phyloP scores from a whole-genome alignment of 116 monocot species.

The Dioscorea cayenensis region DNA sequence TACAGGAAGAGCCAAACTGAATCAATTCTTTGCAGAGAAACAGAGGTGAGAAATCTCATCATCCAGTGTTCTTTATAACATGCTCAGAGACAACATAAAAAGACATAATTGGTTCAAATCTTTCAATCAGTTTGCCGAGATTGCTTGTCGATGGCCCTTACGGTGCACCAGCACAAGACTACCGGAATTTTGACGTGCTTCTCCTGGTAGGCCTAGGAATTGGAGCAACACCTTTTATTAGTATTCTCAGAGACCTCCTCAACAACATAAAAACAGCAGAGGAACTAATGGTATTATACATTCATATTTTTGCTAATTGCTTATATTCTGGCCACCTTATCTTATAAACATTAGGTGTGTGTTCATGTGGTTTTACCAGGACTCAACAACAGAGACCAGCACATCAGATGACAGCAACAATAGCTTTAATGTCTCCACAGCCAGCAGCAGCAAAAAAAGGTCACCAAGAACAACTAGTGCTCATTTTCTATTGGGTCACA shows the following conservation, averaged over 20 bases:
- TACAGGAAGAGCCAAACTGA: conserved; percentile 64
- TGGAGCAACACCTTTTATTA: conserved; percentile 90
- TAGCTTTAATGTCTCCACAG: conserved; percentile 26
- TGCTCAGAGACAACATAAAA: neutral
- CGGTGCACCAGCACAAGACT: conserved; percentile 85
- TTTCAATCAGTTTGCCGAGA: conserved; percentile 50
- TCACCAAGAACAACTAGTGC: conserved; percentile 58
- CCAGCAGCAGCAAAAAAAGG: conserved; percentile 44
- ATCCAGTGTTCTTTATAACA: neutral
- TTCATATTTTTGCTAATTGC: neutral
- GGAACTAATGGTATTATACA: conserved; percentile 35
- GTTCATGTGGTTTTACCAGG: conserved; percentile 21
- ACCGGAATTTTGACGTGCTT: conserved; percentile 75
- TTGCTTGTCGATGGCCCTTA: conserved; percentile 88
- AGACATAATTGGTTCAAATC: neutral
- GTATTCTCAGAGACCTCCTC: conserved; percentile 80
- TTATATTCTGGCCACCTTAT: too few relatives aligned
- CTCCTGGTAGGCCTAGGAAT: conserved; percentile 93
- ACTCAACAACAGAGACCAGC: conserved; percentile 57
- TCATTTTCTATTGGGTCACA: conserved; percentile 93
- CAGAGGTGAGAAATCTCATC: neutral
- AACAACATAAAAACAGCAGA: conserved; percentile 67
- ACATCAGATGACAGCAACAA: conserved; percentile 52
- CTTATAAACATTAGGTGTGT: neutral
- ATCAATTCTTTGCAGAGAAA: neutral